A percentile compares a stretch with the other conserved stretches of the same genome.
phyloP scores from a whole-genome alignment of 441 rosid species.

The Eruca vesicaria region DNA sequence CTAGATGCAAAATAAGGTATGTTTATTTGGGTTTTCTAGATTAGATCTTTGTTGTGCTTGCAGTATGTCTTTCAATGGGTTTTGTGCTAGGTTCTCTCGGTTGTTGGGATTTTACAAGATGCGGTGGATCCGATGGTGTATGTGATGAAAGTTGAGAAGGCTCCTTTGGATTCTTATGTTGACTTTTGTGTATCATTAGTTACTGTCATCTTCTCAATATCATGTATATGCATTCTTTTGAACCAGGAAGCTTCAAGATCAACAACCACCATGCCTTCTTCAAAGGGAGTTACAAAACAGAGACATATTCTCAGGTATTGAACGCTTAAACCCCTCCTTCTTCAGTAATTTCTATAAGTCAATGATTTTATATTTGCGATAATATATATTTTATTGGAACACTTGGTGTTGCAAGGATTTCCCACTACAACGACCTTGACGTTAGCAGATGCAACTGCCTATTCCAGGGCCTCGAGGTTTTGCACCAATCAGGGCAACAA shows the following conservation, averaged over 20 bases:
- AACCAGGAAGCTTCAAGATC: too few species aligned
- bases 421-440: constrained; percentile 92
- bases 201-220: too few species aligned
- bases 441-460: constrained; percentile 81
- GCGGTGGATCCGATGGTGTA: background rate
- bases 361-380: too few species aligned
- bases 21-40: too few species aligned
- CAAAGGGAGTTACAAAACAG: too few species aligned
- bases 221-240: too few species aligned
- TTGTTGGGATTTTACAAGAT: background rate
- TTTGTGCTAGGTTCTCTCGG: background rate
- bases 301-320: too few species aligned
- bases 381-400: too few species aligned
- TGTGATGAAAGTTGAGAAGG: background rate
- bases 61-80: background rate
- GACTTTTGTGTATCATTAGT: background rate
- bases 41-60: background rate
- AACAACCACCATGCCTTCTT: too few species aligned
- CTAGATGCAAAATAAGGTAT: too few species aligned
- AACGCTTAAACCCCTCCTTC: too few species aligned
- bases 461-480: constrained; percentile 98
- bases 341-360: too few species aligned
- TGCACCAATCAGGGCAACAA: constrained; percentile 88
- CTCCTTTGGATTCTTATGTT: background rate
- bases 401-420: constrained; percentile 32